phyloP scores from a whole-genome alignment of 108 stramenopile genomes.

The Stephanodiscus minutulus region DNA sequence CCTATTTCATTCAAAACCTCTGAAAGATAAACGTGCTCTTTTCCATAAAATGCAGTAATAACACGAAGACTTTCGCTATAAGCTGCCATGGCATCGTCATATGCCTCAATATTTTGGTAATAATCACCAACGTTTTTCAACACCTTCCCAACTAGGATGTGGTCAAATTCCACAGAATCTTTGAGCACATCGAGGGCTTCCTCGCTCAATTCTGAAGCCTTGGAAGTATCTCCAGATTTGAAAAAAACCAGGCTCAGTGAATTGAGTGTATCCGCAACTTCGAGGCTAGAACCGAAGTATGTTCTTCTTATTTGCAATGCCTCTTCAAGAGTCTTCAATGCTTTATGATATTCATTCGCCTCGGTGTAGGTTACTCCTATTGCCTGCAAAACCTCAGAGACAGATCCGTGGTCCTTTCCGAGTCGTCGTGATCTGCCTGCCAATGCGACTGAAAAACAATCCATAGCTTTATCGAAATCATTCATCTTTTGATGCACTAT shows the following conservation, averaged over 20 bases:
- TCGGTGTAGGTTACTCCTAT: slow-evolving; percentile 37
- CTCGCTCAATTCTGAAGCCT: slow-evolving; percentile 40
- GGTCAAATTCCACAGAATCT: slow-evolving; percentile 34
- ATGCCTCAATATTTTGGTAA: slow-evolving; percentile 32
- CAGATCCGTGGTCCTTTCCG: slow-evolving; percentile 34
- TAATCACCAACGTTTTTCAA: slow-evolving; percentile 50
- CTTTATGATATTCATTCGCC: slow-evolving; percentile 39
- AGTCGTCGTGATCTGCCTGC: slow-evolving; percentile 28
- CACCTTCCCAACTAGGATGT: slow-evolving; percentile 36
- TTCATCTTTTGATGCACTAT: slow-evolving; percentile 32
- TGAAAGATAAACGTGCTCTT: slow-evolving; percentile 38
- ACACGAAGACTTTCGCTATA: slow-evolving; percentile 49
- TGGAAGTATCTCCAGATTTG: slow-evolving; percentile 41
- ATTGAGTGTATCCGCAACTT: slow-evolving; percentile 50
- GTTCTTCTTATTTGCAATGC: slow-evolving; percentile 24
- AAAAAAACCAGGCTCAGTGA: slow-evolving; percentile 33
- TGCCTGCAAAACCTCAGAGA: slow-evolving; percentile 44
- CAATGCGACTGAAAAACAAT: slow-evolving; percentile 32
- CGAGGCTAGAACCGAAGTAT: slow-evolving; percentile 28
- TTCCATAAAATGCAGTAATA: slow-evolving; percentile 43
- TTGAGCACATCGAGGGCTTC: slow-evolving; percentile 42
- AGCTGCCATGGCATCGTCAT: slow-evolving; percentile 43
- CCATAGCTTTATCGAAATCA: slow-evolving; percentile 44
- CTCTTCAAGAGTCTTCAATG: slow-evolving; percentile 38
- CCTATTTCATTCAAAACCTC: slow-evolving; percentile 53